phyloP scores from a whole-genome alignment of 192 early-diverging fungal genomes.

The Coemansia sp. region DNA sequence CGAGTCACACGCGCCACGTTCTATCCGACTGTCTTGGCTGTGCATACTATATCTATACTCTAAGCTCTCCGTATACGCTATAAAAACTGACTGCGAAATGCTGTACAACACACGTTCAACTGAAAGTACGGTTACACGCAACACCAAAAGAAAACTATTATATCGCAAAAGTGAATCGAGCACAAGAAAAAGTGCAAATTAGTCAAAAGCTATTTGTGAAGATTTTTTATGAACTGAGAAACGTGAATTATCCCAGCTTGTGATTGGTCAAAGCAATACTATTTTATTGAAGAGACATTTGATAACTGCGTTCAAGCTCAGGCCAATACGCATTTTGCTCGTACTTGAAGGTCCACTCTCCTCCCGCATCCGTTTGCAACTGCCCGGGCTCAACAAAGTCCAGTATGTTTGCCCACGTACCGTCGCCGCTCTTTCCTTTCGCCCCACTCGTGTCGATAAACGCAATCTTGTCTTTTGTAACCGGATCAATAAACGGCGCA shows the following conservation, averaged over 20 bases:
- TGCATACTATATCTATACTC: not conserved
- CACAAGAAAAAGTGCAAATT: too few species aligned
- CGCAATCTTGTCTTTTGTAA: conserved; percentile 82
- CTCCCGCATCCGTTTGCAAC: conserved; percentile 72
- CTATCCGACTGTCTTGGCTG: not conserved
- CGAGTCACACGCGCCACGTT: not conserved
- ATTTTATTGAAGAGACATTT: not conserved
- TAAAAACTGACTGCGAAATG: conserved; percentile 11
- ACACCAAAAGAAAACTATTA: not conserved
- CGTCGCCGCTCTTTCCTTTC: conserved; percentile 19
- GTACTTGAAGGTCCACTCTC: conserved; percentile 65
- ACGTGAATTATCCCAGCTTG: not conserved
- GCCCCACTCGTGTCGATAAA: conserved; percentile 69
- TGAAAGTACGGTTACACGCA: not conserved
- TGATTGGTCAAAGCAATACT: not conserved
- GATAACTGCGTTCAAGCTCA: conserved; percentile 18
- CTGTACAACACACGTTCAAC: not conserved
- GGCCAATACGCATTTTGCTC: conserved; percentile 70
- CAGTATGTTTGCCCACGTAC: conserved; percentile 32
- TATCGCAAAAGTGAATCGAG: not conserved
- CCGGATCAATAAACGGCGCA: conserved; percentile 87
- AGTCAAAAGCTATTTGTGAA: too few species aligned
- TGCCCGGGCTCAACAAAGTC: conserved; percentile 20
- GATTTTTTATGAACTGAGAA: too few species aligned
- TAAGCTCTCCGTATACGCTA: not conserved